Conservation (phyloP, 768 basidiomycete species). For the Pisolithus tinctorius region DNA sequence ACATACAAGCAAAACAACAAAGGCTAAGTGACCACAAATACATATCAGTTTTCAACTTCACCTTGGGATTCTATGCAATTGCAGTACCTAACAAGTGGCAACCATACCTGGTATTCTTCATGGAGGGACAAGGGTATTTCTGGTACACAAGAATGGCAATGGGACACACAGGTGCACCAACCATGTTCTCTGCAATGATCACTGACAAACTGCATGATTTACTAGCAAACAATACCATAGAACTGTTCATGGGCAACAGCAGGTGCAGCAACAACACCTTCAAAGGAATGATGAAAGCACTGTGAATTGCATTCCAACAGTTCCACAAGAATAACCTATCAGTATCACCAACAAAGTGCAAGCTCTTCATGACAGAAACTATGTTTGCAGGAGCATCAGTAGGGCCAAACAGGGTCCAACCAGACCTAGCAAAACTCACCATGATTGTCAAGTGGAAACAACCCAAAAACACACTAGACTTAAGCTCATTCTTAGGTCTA, state of each 20-base stretch:
- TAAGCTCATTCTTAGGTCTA: too few relatives aligned
- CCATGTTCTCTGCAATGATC: too few relatives aligned
- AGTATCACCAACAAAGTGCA: neutral
- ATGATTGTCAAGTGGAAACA: too few relatives aligned
- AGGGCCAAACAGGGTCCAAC: too few relatives aligned
- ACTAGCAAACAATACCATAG: too few relatives aligned
- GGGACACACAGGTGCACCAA: too few relatives aligned
- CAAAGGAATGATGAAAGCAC: neutral
- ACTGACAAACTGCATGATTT: slow-evolving; percentile 15
- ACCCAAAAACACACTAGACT: too few relatives aligned
- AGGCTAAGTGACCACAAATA: slow-evolving; percentile 13
- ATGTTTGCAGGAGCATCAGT: too few relatives aligned
- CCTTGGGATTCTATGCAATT: slow-evolving; percentile 19
- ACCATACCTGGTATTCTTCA: slow-evolving; percentile 19
- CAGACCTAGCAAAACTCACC: too few relatives aligned
- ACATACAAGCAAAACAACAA: slow-evolving; percentile 16
- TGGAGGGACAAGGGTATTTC: slow-evolving; percentile 17
- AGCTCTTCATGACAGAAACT: slow-evolving; percentile 2
- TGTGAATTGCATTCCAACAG: neutral
- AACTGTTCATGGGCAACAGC: slow-evolving; percentile 22
- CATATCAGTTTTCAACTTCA: slow-evolving; percentile 14
- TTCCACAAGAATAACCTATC: neutral
- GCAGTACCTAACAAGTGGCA: slow-evolving; percentile 5
- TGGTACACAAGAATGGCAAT: too few relatives aligned
- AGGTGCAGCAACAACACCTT: slow-evolving; percentile 13